Conservation (phyloP, 2,329 filamentous ascomycete genomes). For the Didymosphaeria variabile region DNA sequence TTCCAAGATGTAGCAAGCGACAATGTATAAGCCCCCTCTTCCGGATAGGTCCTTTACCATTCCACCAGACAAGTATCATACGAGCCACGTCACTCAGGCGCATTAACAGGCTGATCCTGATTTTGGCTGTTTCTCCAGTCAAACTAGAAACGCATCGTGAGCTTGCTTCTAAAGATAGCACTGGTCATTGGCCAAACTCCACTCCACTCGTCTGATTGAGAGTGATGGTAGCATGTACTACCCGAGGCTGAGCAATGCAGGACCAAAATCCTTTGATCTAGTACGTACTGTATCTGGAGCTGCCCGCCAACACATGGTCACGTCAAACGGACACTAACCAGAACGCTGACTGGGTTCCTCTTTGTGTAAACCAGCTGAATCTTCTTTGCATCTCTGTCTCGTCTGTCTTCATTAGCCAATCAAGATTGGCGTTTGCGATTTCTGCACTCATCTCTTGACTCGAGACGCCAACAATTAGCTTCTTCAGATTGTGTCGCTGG, state of each 20-base stretch:
- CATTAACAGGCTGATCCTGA: background rate
- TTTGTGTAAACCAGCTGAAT: conserved; percentile 12
- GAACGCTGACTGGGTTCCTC: conserved; percentile 6
- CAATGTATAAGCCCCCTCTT: background rate
- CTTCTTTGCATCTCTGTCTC: conserved; percentile 12
- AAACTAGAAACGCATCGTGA: background rate
- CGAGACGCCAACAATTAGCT: conserved; percentile 5
- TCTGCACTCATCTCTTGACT: conserved; percentile 7
- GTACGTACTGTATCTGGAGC: background rate
- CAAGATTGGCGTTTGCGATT: conserved; percentile 8
- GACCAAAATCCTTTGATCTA: background rate
- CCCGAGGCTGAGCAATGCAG: background rate
- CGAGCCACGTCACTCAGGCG: conserved; percentile 6
- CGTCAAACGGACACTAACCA: conserved; percentile 8
- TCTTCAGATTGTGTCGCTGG: conserved; percentile 3
- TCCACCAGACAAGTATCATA: background rate
- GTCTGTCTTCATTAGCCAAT: conserved; percentile 10
- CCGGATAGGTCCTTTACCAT: background rate
- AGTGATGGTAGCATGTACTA: background rate
- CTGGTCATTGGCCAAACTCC: background rate
- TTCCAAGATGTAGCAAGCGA: background rate
- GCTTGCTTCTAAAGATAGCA: background rate
- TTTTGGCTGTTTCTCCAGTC: background rate
- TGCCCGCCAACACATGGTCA: no score
- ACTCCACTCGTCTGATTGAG: background rate